phyloP scores from a whole-genome alignment of 1,284 basidiomycete genomes.

The Vanrija humicola region DNA sequence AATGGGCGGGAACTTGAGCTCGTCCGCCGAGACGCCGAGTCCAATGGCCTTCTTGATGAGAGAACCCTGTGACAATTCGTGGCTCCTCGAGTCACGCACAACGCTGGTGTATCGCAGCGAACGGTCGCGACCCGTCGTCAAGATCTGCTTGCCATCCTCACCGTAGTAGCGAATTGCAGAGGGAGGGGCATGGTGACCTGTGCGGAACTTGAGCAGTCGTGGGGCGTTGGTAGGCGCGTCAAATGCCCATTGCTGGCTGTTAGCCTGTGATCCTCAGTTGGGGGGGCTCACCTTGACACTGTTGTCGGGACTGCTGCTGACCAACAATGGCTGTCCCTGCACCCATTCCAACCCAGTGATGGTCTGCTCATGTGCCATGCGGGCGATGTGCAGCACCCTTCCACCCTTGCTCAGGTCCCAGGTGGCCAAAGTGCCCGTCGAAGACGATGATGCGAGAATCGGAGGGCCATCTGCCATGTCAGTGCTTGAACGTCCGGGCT shows the following conservation, averaged over 20 bases:
- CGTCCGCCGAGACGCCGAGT: slow-evolving; percentile 71
- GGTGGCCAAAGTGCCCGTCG: slow-evolving; percentile 78
- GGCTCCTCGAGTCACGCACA: slow-evolving; percentile 86
- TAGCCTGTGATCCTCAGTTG: slow-evolving; percentile 10
- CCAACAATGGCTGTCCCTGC: slow-evolving; percentile 78
- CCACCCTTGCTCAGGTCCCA: slow-evolving; percentile 86
- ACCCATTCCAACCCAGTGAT: slow-evolving; percentile 82
- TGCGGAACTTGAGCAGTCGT: slow-evolving; percentile 81
- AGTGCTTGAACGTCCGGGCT: background rate
- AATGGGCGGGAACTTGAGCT: slow-evolving; percentile 76
- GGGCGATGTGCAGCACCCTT: slow-evolving; percentile 72
- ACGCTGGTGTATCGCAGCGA: slow-evolving; percentile 85
- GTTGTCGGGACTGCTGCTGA: slow-evolving; percentile 87
- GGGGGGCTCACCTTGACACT: slow-evolving; percentile 68
- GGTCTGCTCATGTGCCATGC: slow-evolving; percentile 79
- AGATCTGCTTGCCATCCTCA: slow-evolving; percentile 87
- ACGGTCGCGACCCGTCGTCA: slow-evolving; percentile 78
- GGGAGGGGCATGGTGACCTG: slow-evolving; percentile 87
- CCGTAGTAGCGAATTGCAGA: slow-evolving; percentile 93
- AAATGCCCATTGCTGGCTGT: slow-evolving; percentile 90
- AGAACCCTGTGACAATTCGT: slow-evolving; percentile 93
- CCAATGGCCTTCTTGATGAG: slow-evolving; percentile 78
- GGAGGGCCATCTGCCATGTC: slow-evolving; percentile 67
- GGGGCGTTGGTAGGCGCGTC: slow-evolving; percentile 84
- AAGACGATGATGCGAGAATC: slow-evolving; percentile 77